Percentiles rank a stretch among this genome's conserved stretches.
Evolutionary conservation across 2,329 filamentous ascomycete genomes (phyloP).

Genomic region (Endothia cerciana): DNA sequence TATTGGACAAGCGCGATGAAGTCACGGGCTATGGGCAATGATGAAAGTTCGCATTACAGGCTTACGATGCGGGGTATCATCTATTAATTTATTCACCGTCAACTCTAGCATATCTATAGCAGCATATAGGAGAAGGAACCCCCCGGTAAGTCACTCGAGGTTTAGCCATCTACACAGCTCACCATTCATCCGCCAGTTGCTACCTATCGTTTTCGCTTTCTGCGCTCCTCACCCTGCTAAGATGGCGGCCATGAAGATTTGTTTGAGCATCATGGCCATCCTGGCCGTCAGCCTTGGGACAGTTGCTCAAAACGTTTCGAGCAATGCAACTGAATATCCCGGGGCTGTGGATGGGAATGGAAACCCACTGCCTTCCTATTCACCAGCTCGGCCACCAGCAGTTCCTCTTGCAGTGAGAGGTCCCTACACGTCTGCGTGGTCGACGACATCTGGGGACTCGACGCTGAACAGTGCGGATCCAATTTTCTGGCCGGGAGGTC

Average conservation of each 20-base stretch:
- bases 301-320: neutral
- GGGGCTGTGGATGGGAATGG: slow-evolving; percentile 17
- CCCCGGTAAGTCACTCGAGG: neutral
- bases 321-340: slow-evolving; percentile 3
- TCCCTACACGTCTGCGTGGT: slow-evolving; percentile 59
- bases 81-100: neutral
- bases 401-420: slow-evolving; percentile 56
- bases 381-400: slow-evolving; percentile 39
- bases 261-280: neutral
- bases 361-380: slow-evolving; percentile 33
- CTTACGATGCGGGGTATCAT: neutral
- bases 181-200: no score
- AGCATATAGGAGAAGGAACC: neutral
- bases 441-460: slow-evolving; percentile 65
- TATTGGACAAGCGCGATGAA: neutral
- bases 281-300: neutral
- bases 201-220: neutral
- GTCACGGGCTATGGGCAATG: neutral
- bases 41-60: neutral
- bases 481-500: slow-evolving; percentile 46
- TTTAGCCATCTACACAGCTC: neutral
- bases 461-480: slow-evolving; percentile 72
- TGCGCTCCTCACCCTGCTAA: neutral
- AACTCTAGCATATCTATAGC: neutral
- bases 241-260: slow-evolving; percentile 5